These are phyloP conservation scores for Verbascum thapsus DNA, from an alignment of 257 asterid species.

Conservation along the genomic window DNA sequence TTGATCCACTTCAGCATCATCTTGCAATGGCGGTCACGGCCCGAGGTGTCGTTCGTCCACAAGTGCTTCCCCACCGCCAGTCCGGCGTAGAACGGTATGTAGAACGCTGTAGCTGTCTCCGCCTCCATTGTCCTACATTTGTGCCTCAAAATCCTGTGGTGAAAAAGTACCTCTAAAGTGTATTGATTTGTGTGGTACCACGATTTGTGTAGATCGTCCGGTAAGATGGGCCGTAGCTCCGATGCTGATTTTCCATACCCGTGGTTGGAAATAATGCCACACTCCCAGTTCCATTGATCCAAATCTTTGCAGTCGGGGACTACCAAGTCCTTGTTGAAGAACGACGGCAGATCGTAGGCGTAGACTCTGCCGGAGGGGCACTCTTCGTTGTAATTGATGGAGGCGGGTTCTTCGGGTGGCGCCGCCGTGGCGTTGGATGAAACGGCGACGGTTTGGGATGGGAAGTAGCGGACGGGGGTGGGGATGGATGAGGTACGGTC, in stretches of 20 bases:
- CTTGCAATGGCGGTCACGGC: constrained; percentile 61
- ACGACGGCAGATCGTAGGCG: constrained; percentile 72
- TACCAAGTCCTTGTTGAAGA: constrained; percentile 58
- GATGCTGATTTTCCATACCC: constrained; percentile 73
- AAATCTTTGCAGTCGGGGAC: constrained; percentile 62
- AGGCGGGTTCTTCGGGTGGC: too few relatives aligned
- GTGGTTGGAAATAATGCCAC: constrained; percentile 73
- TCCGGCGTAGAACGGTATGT: constrained; percentile 94
- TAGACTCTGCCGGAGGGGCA: constrained; percentile 77
- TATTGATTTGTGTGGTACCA: constrained; percentile 93
- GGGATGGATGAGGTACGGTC: constrained; percentile 39
- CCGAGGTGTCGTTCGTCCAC: constrained; percentile 52
- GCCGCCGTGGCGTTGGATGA: constrained; percentile 23
- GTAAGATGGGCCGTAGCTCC: constrained; percentile 59
- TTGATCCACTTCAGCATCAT: constrained; percentile 65
- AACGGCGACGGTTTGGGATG: constrained; percentile 21
- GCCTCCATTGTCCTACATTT: constrained; percentile 70
- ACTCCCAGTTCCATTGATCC: constrained; percentile 83
- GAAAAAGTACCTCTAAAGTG: constrained; percentile 66
- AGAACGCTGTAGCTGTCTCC: constrained; percentile 78
- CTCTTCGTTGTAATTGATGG: constrained; percentile 39
- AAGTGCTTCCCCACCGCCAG: constrained; percentile 66
- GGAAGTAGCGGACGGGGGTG: constrained; percentile 25
- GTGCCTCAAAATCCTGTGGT: constrained; percentile 64
- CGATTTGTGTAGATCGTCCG: constrained; percentile 53